Conservation (phyloP, 208 protist genomes). For the Herpetomonas muscarum region DNA sequence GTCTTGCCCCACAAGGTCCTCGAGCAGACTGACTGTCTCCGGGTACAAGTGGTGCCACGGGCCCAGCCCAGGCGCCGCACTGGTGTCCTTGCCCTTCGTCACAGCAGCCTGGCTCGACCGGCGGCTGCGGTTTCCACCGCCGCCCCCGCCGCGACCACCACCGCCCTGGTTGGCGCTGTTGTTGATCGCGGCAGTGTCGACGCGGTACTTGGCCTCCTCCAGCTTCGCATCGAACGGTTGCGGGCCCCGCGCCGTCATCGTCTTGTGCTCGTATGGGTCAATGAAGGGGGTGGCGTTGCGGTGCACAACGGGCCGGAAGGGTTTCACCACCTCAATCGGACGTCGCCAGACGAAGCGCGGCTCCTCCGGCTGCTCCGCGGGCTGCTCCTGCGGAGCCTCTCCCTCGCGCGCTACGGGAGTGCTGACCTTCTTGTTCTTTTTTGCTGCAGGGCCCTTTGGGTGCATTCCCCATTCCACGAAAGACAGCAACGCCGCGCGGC, state of each 20-base stretch:
- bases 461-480: too few relatives aligned
- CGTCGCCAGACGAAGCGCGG: conserved; percentile 40
- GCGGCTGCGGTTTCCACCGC: not conserved
- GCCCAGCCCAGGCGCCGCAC: conserved; percentile 11
- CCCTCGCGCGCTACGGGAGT: too few relatives aligned
- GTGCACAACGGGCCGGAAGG: conserved; percentile 89
- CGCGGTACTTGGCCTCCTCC: conserved; percentile 26
- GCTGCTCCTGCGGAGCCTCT: not conserved
- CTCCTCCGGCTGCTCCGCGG: not conserved
- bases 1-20: conserved; percentile 46
- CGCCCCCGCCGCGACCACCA: not conserved
- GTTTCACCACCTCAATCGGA: conserved; percentile 61
- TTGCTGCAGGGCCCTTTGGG: too few relatives aligned
- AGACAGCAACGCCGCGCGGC: too few relatives aligned
- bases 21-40: conserved; percentile 62
- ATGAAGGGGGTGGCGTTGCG: conserved; percentile 79
- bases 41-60: conserved; percentile 63
- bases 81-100: not conserved
- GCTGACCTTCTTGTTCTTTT: too few relatives aligned
- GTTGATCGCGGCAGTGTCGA: not conserved
- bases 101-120: not conserved
- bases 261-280: conserved; percentile 52
- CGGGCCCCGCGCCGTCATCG: too few relatives aligned
- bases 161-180: not conserved
- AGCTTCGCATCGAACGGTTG: conserved; percentile 28